Conservation (phyloP, 2,329 filamentous ascomycete genomes). For the Talaromyces marneffei region DNA sequence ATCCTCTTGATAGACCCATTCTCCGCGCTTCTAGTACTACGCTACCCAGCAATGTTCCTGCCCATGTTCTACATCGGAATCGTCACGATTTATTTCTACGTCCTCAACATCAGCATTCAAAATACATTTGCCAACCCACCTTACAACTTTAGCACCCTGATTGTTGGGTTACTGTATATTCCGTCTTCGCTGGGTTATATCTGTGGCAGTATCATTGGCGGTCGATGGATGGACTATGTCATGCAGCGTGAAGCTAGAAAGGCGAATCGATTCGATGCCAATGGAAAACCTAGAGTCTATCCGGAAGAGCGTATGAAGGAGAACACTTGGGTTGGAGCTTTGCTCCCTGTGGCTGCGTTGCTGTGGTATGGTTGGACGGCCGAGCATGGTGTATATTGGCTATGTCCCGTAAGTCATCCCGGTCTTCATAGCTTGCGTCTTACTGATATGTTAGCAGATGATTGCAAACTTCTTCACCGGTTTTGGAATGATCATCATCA, state of each 20-base stretch:
- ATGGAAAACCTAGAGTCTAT: neutral
- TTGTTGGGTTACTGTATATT: conserved; percentile 10
- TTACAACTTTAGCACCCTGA: conserved; percentile 9
- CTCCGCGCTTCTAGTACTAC: neutral
- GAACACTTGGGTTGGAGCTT: neutral
- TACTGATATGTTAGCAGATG: neutral
- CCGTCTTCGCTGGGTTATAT: conserved; percentile 12
- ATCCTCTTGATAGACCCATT: conserved; percentile 9
- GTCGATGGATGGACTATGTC: conserved; percentile 12
- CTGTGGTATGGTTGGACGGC: conserved; percentile 12
- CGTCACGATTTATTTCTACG: conserved; percentile 8
- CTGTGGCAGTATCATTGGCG: conserved; percentile 8
- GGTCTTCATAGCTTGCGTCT: neutral
- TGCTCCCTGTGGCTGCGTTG: neutral
- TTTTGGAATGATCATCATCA: conserved; percentile 8
- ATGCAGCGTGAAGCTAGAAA: conserved; percentile 10
- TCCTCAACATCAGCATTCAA: conserved; percentile 13
- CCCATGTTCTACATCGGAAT: conserved; percentile 11
- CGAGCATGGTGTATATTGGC: conserved; percentile 9
- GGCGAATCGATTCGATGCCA: conserved; percentile 3
- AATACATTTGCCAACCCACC: conserved; percentile 4
- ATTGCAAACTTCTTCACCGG: conserved; percentile 13
- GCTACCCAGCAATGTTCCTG: conserved; percentile 5
- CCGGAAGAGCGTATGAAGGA: conserved; percentile 12
- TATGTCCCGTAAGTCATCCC: conserved; percentile 3